Base-by-base conservation (phyloP, 108 stramenopile genomes). In the Cyclotella atomus region DNA sequence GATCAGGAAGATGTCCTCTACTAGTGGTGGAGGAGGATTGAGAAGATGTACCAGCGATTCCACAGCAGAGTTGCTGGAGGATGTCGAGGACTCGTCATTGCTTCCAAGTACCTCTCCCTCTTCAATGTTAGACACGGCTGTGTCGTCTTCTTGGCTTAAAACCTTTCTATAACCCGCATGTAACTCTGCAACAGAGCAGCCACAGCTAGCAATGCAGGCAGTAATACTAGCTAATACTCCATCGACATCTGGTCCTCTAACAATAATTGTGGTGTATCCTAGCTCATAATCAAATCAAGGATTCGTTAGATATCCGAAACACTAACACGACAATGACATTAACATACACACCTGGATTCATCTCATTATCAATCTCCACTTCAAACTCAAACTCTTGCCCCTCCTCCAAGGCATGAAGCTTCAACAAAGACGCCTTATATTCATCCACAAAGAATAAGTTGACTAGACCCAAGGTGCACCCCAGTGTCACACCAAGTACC, bases 191-290 rank as follows among this genome's bases (percentile, higher is more conserved):
- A 90, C 66, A 0, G 84, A 84, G 59, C 83, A 88, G 29, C 87
- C 87, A 28, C 36, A 49, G 33, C 54, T 68, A 1, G 87, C 70
- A 64, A 91, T 66, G 3, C 77, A 69, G 0, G 88, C 83, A 1
- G 87, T 88, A 62, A 91, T 84, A 30, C 75, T 75, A 15, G 91
- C 91, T 64, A 91, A 63, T 0, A 91, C 66, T 16, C 91, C 91
- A 64, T 89, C 88, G 14, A 88, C 68, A 79, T 91, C 88, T 0
- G 91, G 91, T 23, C 91, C 91, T 35, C 77, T 50, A 14, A 89
- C 85, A 34, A 65, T 79, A 5, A 91, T 50, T 0, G 77, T 77
- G 0, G 90, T 88, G n/a, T 77, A 84, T 0, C n/a, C n/a, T n/a
- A n/a, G n/a, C n/a, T n/a, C n/a, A n/a, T n/a, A n/a, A n/a, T n/a